Percentiles rank a stretch among this genome's conserved stretches.
phyloP scores from a whole-genome alignment of 2,329 filamentous ascomycete species.

The Neopestalotiopsis sp. region DNA sequence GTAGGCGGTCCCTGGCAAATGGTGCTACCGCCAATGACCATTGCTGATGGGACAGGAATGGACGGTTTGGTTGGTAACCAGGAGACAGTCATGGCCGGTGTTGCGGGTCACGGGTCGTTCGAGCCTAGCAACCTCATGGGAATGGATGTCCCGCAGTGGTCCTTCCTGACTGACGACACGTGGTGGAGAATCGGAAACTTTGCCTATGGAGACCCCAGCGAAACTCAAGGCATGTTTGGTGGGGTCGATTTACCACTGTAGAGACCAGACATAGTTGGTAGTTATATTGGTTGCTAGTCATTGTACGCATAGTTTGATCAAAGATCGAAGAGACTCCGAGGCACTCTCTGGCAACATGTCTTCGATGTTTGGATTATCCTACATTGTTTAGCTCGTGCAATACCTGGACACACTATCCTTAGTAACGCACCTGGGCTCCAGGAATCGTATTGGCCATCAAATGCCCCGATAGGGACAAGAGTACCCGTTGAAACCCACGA shows the following conservation, averaged over 20 bases:
- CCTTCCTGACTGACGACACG: conserved; percentile 23
- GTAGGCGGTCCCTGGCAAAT: not conserved
- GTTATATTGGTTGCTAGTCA: not conserved
- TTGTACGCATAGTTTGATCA: not conserved
- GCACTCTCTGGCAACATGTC: not conserved
- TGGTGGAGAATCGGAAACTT: conserved; percentile 28
- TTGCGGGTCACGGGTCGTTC: not conserved
- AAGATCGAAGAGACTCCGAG: not conserved
- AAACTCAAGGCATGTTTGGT: not conserved
- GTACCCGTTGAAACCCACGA: not conserved
- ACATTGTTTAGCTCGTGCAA: not conserved
- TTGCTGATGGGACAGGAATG: not conserved
- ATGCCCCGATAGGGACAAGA: conserved; percentile 1
- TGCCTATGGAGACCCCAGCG: conserved; percentile 22
- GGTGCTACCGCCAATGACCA: not conserved
- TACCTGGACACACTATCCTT: not conserved
- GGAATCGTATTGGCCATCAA: not conserved
- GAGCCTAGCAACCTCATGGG: not conserved
- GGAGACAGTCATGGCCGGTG: not conserved
- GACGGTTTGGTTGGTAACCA: not conserved
- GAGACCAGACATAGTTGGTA: not conserved
- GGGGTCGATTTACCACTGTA: not conserved
- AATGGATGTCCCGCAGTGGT: not conserved
- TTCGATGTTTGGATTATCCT: not conserved
- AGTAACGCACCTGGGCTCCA: not conserved